Evolutionary conservation across 164 flowering plant species (phyloP).

Genomic region (Sextonia rubra): DNA sequence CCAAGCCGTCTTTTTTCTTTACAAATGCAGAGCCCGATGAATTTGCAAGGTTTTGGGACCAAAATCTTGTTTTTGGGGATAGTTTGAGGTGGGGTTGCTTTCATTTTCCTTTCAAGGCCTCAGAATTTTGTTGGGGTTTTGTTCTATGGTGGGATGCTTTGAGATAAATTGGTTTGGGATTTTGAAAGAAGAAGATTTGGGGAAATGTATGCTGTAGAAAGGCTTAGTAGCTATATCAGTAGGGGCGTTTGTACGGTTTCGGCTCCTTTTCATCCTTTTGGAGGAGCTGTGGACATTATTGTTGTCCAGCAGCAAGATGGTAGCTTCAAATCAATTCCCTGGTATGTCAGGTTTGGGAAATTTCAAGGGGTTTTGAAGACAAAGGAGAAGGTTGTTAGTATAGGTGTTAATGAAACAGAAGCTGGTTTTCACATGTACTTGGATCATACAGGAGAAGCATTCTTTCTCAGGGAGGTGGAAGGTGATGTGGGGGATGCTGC

Average conservation of each 20-base stretch:
- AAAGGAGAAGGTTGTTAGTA: constrained; percentile 60
- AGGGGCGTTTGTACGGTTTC: constrained; percentile 73
- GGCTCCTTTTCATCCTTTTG: constrained; percentile 90
- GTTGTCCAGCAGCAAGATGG: constrained; percentile 93
- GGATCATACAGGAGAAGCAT: constrained; percentile 88
- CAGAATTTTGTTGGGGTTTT: not conserved
- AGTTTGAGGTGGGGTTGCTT: not conserved
- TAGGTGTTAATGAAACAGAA: constrained; percentile 70
- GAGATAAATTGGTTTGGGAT: not conserved
- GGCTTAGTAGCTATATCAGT: constrained; percentile 66
- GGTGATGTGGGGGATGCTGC: constrained; percentile 41
- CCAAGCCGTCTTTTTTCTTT: not conserved
- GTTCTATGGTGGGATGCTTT: not conserved
- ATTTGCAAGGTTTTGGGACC: constrained; percentile 1
- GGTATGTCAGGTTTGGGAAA: constrained; percentile 95
- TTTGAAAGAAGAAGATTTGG: not conserved
- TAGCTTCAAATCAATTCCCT: constrained; percentile 84
- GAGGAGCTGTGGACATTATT: constrained; percentile 96
- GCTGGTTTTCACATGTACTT: constrained; percentile 77
- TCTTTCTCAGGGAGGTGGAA: constrained; percentile 67
- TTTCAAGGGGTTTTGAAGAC: constrained; percentile 92
- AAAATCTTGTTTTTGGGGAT: not conserved
- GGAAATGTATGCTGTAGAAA: constrained; percentile 61
- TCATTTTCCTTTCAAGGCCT: not conserved
- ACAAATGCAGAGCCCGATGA: not conserved